Base-by-base conservation (phyloP, 192 early-diverging fungal genomes). In the Mortierella hygrophila region DNA sequence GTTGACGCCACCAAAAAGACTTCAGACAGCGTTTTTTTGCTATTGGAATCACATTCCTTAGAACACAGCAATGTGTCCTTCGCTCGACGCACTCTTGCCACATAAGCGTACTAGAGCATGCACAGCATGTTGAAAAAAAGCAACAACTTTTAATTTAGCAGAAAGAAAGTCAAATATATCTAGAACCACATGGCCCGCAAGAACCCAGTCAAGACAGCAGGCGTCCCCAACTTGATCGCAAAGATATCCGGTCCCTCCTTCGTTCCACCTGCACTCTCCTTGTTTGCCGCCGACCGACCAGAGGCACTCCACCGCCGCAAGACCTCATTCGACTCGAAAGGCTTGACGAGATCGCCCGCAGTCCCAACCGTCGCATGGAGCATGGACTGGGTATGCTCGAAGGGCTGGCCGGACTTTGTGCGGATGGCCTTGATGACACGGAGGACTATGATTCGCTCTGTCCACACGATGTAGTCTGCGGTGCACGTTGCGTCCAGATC, bases 401-500 rank as follows among this genome's bases (percentile, higher is more conserved):
- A 78, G 7, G 44, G 42, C 57, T 70, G 65, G 38, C 63, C 70
- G 21, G 71, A 72, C 40, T 57, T 11, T 10, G 44, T 54, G 21
- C 89, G 77, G 18, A 52, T 78, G 10, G 82, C 79, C 35, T 54
- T 55, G 18, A 49, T 46, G 0, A 90, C 89, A 1, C 76, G 77
- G 16, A 90, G 68, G 8, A 80, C 49, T 76, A 90, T 84, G 15
- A 90, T 69, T 15, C 83, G 68, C 5, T 78, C 71, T 63, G 92
- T 88, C 77, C 91, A 93, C 4, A 94, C 90, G 16, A 93, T 68
- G 46, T 91, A 90, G 72, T 93, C 90, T 1, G 89, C 90, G 0
- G 23, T 52, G 4, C 89, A 29, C 1, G 73, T 83, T 6, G 88
- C 79, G n/a, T 86, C 88, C 23, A 82, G 75, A 7, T 81, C 86